A percentile compares a stretch with the other conserved stretches of the same genome.
These are phyloP conservation scores for Aspergillus sp. DNA, from an alignment of 2,329 filamentous ascomycete species.

Conservation along the genomic window DNA sequence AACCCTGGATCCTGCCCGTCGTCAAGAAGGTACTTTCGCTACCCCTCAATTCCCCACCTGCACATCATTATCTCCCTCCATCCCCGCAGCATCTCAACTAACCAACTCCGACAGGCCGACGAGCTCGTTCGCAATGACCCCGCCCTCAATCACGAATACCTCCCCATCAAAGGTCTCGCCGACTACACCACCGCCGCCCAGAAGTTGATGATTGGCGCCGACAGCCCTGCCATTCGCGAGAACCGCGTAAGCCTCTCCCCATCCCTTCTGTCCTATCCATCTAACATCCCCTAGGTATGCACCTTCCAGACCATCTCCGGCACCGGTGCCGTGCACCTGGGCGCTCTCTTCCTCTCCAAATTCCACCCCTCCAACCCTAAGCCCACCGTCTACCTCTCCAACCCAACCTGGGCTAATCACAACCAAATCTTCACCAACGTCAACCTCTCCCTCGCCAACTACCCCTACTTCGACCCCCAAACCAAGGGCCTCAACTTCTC, in stretches of 20 bases:
- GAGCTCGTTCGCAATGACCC: constrained; percentile 85
- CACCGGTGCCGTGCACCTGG: constrained; percentile 91
- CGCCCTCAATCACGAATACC: constrained; percentile 95
- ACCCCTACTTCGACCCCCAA: constrained; percentile 89
- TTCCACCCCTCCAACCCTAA: constrained; percentile 72
- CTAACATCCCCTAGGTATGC: constrained; percentile 51
- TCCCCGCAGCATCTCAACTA: constrained; percentile 4
- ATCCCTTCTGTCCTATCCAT: not conserved
- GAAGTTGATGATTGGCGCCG: constrained; percentile 79
- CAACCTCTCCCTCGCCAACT: constrained; percentile 71
- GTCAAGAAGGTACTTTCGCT: constrained; percentile 75
- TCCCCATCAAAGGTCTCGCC: constrained; percentile 86
- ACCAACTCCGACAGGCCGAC: constrained; percentile 68
- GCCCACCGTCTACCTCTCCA: constrained; percentile 82
- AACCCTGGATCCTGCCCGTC: constrained; percentile 95
- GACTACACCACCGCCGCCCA: constrained; percentile 87
- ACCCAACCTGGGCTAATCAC: constrained; percentile 98
- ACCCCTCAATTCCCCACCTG: constrained; percentile 1
- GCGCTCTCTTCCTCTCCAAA: constrained; percentile 87
- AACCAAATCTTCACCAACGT: constrained; percentile 98
- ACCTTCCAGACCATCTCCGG: constrained; percentile 95
- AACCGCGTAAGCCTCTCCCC: constrained; percentile 61
- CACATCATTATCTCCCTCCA: not conserved
- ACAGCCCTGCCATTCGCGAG: constrained; percentile 79
- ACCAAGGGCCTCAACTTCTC: constrained; percentile 91